A percentile compares a stretch with the other conserved stretches of the same genome.
Conservation (phyloP, 1,139 yeast genomes). For the Scheffersomyces cryptocercus region DNA sequence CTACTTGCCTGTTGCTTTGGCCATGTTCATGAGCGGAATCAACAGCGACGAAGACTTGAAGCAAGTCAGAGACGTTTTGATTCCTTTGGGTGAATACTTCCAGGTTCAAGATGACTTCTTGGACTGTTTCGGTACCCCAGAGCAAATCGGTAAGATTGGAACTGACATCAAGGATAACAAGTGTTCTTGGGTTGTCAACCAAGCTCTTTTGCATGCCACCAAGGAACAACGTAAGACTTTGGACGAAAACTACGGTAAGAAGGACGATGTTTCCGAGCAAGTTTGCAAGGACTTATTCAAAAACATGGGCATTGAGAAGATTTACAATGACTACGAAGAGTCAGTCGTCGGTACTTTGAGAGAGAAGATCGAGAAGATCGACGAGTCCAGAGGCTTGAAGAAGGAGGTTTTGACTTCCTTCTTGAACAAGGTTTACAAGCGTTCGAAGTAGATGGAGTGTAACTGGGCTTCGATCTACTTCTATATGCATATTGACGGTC, state of each 20-base stretch:
- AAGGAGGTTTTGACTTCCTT: slow-evolving; percentile 80
- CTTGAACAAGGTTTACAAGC: slow-evolving; percentile 89
- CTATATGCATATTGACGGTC: too few species aligned
- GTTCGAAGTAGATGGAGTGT: slow-evolving; percentile 61
- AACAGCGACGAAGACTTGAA: slow-evolving; percentile 69
- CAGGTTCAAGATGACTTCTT: slow-evolving; percentile 98
- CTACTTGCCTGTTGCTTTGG: slow-evolving; percentile 95
- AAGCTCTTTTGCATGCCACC: slow-evolving; percentile 77
- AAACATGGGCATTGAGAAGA: slow-evolving; percentile 69
- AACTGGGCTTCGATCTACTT: neutral
- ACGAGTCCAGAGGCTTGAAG: slow-evolving; percentile 92
- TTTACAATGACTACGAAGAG: slow-evolving; percentile 84
- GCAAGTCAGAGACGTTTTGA: slow-evolving; percentile 84
- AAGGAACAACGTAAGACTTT: slow-evolving; percentile 80
- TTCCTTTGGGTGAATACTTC: slow-evolving; percentile 97
- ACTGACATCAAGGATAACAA: slow-evolving; percentile 98
- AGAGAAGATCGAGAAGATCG: slow-evolving; percentile 64
- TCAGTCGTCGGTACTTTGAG: slow-evolving; percentile 64
- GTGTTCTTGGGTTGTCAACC: slow-evolving; percentile 97
- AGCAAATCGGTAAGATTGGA: slow-evolving; percentile 96
- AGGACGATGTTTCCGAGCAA: slow-evolving; percentile 69
- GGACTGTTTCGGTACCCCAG: slow-evolving; percentile 97
- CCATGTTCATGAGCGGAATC: slow-evolving; percentile 91
- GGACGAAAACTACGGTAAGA: slow-evolving; percentile 88
- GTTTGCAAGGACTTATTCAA: slow-evolving; percentile 72